Percentiles rank a stretch among this genome's conserved stretches.
These are phyloP conservation scores for Arthrinium phaeospermum DNA, from an alignment of 2,329 filamentous ascomycete species.

Conservation along the genomic window DNA sequence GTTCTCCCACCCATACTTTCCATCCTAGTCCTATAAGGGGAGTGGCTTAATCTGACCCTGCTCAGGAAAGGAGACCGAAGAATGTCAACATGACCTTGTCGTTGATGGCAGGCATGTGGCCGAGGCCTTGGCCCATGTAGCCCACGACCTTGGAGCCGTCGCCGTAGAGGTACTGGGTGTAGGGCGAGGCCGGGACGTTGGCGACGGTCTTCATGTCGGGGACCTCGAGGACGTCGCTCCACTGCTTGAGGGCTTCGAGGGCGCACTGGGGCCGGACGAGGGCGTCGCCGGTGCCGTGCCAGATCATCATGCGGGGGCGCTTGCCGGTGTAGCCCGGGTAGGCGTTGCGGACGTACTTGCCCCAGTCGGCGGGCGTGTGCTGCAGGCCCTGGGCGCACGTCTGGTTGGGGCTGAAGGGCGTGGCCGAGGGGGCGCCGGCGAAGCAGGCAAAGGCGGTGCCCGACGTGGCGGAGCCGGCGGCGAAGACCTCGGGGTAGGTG, in stretches of 20 bases:
- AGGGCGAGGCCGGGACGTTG: constrained; percentile 20
- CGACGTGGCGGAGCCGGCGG: constrained; percentile 27
- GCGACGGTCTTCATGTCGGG: constrained; percentile 23
- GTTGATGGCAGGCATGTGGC: constrained; percentile 25
- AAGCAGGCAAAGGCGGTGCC: constrained; percentile 29
- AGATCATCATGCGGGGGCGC: constrained; percentile 42
- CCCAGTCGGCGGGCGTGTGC: constrained; percentile 37
- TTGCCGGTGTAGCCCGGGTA: constrained; percentile 43
- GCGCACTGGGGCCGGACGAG: constrained; percentile 36
- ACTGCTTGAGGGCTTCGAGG: constrained; percentile 36
- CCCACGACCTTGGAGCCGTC: constrained; percentile 24
- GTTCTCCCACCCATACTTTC: not conserved
- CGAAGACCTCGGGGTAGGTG: constrained; percentile 31
- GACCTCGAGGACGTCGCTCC: constrained; percentile 28
- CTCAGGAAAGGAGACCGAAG: constrained; percentile 25
- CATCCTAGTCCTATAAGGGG: not conserved
- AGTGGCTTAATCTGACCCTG: too few relatives aligned
- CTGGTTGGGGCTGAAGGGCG: constrained; percentile 29
- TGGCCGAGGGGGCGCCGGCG: constrained; percentile 26
- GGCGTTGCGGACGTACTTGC: constrained; percentile 37
- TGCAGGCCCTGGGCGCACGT: constrained; percentile 29
- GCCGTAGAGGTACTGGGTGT: constrained; percentile 27
- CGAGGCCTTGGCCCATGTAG: constrained; percentile 26
- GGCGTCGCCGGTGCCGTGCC: constrained; percentile 42
- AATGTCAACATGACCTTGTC: constrained; percentile 26